phyloP scores from a whole-genome alignment of 2,329 filamentous ascomycete genomes.

The Sporothrix sp. region DNA sequence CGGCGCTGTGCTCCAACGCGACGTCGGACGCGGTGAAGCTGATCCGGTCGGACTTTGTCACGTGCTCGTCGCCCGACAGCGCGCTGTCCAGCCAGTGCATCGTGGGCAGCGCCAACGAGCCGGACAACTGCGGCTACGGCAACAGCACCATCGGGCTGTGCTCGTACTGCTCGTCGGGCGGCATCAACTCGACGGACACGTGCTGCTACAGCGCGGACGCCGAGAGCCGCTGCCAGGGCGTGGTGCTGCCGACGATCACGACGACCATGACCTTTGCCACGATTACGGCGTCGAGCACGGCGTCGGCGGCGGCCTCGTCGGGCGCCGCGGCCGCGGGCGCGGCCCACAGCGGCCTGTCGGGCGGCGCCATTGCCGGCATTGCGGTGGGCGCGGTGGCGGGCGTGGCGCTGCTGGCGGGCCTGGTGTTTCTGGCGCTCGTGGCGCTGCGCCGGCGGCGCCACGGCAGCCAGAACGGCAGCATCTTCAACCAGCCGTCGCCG shows the following conservation, averaged over 20 bases:
- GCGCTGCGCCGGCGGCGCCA: slow-evolving; percentile 41
- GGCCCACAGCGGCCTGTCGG: slow-evolving; percentile 47
- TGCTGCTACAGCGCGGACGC: slow-evolving; percentile 81
- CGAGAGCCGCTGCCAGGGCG: slow-evolving; percentile 60
- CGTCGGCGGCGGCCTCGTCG: slow-evolving; percentile 31
- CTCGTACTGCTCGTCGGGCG: slow-evolving; percentile 73
- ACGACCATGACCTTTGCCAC: slow-evolving; percentile 57
- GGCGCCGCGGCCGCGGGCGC: slow-evolving; percentile 19
- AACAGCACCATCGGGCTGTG: slow-evolving; percentile 67
- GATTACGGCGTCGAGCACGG: slow-evolving; percentile 34
- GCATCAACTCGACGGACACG: slow-evolving; percentile 85
- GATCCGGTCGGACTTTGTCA: slow-evolving; percentile 85
- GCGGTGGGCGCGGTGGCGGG: slow-evolving; percentile 72
- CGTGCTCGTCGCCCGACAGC: slow-evolving; percentile 73
- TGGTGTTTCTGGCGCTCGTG: slow-evolving; percentile 59
- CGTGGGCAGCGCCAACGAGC: slow-evolving; percentile 67
- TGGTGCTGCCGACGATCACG: slow-evolving; percentile 68
- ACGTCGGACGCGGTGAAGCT: slow-evolving; percentile 57
- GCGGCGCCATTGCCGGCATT: slow-evolving; percentile 85
- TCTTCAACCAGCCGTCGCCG: slow-evolving; percentile 86
- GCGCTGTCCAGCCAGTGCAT: slow-evolving; percentile 71
- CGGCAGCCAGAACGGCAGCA: slow-evolving; percentile 54
- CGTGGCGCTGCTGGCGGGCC: slow-evolving; percentile 55
- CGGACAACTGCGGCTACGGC: slow-evolving; percentile 75
- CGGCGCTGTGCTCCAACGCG: slow-evolving; percentile 59